Evolutionary conservation across 495 filamentous ascomycete genomes (phyloP).

Genomic region (Halenospora varia): DNA sequence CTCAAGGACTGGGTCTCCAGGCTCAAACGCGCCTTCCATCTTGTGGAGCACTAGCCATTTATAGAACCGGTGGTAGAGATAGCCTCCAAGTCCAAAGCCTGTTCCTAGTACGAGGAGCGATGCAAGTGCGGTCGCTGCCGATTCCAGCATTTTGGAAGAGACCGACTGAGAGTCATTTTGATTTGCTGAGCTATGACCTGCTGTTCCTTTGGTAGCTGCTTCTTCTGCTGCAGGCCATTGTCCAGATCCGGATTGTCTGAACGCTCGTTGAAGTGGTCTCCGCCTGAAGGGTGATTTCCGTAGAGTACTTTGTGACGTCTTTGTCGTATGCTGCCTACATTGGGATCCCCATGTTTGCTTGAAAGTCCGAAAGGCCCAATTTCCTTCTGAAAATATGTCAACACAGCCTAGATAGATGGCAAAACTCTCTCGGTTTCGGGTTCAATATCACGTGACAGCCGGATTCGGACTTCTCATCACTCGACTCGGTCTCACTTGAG

Average conservation of each 20-base stretch:
- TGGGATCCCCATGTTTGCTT: no score
- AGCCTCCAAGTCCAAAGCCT: slow-evolving; percentile 68
- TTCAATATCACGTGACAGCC: neutral
- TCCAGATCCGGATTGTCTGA: no score
- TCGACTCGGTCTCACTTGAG: neutral
- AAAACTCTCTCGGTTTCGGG: neutral
- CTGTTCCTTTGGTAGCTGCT: neutral
- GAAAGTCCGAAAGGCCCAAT: neutral
- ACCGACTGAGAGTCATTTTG: slow-evolving; percentile 11
- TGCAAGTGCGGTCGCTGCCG: slow-evolving; percentile 81
- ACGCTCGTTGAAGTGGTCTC: no score
- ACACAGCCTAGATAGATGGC: neutral
- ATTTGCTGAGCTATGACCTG: neutral
- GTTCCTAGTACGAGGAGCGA: slow-evolving; percentile 77
- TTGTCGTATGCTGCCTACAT: no score
- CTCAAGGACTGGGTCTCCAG: slow-evolving; percentile 87
- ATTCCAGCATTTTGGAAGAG: slow-evolving; percentile 76
- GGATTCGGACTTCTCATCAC: neutral
- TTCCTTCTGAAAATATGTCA: neutral
- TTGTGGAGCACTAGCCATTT: slow-evolving; percentile 84
- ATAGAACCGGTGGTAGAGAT: slow-evolving; percentile 83
- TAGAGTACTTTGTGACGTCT: no score
- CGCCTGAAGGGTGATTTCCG: no score
- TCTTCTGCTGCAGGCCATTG: neutral
- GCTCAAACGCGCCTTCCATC: slow-evolving; percentile 88